Percentiles rank a stretch among this genome's conserved stretches.
phyloP scores from a whole-genome alignment of 768 basidiomycete genomes.

The Boletus sp. region DNA sequence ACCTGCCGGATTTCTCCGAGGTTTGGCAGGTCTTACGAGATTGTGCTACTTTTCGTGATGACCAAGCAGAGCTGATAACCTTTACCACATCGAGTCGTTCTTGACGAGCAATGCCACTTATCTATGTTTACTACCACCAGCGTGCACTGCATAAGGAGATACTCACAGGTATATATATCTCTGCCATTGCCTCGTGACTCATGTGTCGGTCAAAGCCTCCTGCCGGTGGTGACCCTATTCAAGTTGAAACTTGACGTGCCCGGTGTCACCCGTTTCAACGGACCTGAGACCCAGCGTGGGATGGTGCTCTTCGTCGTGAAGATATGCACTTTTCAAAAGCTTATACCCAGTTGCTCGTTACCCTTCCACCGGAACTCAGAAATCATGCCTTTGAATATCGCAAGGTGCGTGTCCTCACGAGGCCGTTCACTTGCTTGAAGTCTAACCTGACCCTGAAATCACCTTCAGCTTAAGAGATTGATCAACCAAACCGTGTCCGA shows the following conservation, averaged over 20 bases:
- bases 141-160: no score
- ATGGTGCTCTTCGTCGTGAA: background rate
- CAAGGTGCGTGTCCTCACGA: conserved; percentile 42
- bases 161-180: no score
- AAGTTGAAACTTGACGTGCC: background rate
- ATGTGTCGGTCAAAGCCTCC: no score
- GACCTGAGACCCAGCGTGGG: background rate
- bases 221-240: background rate
- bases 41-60: no score
- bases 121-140: no score
- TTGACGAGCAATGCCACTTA: no score
- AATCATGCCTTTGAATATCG: conserved; percentile 83
- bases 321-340: conserved; percentile 74
- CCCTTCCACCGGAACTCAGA: conserved; percentile 73
- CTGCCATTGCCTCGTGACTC: no score
- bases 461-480: conserved; percentile 78
- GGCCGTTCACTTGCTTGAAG: no score
- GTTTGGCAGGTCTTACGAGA: no score
- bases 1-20: no score
- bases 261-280: background rate
- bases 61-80: no score
- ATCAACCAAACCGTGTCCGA: conserved; percentile 82
- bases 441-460: background rate
- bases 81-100: no score
- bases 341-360: conserved; percentile 56